phyloP scores from a whole-genome alignment of 768 basidiomycete species.

The Cystofilobasidium macerans region DNA sequence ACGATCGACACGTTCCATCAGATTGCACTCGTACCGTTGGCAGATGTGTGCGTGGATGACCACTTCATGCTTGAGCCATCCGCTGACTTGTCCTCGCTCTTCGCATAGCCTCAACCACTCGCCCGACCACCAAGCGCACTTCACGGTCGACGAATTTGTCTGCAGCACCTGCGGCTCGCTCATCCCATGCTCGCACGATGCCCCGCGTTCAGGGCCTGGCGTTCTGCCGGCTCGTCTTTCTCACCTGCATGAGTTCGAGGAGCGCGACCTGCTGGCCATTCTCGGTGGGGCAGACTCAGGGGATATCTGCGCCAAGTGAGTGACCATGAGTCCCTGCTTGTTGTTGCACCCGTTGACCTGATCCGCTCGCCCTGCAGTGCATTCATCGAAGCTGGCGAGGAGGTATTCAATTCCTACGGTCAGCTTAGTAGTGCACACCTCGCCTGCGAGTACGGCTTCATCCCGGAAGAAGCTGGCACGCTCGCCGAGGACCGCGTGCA shows the following conservation, averaged over 20 bases:
- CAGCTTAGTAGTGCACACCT: constrained; percentile 1
- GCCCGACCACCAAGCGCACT: constrained; percentile 57
- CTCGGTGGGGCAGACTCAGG: constrained; percentile 34
- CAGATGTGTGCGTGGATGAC: constrained; percentile 67
- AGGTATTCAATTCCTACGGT: constrained; percentile 66
- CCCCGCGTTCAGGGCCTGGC: neutral
- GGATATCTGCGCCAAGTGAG: constrained; percentile 56
- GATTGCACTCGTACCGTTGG: constrained; percentile 71
- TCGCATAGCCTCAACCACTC: constrained; percentile 58
- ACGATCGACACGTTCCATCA: constrained; percentile 70
- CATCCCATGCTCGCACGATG: constrained; percentile 57
- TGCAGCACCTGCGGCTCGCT: constrained; percentile 62
- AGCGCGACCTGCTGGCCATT: constrained; percentile 2
- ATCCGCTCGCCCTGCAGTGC: constrained; percentile 19
- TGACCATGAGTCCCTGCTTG: neutral
- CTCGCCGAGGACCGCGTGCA: constrained; percentile 17
- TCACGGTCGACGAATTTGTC: constrained; percentile 61
- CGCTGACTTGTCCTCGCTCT: neutral
- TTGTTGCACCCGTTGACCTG: neutral
- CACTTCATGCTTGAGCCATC: constrained; percentile 24
- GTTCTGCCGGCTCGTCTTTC: neutral
- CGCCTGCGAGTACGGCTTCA: constrained; percentile 22
- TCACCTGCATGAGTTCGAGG: constrained; percentile 11
- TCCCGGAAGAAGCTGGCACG: constrained; percentile 17
- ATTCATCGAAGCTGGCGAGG: constrained; percentile 45